phyloP scores from a whole-genome alignment of 768 basidiomycete genomes.

The Krasilnikovozyma curviuscula region DNA sequence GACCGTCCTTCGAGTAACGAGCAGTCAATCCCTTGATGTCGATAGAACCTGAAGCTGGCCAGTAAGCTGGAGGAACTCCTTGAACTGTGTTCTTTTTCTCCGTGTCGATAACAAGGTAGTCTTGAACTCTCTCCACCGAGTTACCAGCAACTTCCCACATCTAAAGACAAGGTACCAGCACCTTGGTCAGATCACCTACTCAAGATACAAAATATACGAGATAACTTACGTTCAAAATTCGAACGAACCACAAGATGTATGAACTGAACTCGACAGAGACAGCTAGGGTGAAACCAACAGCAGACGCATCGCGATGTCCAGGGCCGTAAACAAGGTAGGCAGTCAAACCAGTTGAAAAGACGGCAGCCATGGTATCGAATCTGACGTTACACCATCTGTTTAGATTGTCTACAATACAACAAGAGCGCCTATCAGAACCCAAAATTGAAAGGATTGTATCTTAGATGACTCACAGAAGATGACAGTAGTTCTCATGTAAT shows the following conservation, averaged over 20 bases:
- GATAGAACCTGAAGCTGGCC: conserved; percentile 43
- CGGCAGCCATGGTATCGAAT: conserved; percentile 41
- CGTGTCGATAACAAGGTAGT: conserved; percentile 40
- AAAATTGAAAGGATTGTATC: neutral
- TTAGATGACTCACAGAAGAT: conserved; percentile 23
- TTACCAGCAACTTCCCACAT: conserved; percentile 22
- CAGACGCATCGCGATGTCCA: conserved; percentile 18
- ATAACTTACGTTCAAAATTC: conserved; percentile 25
- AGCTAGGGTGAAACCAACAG: conserved; percentile 24
- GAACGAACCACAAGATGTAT: conserved; percentile 22
- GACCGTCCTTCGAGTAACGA: conserved; percentile 38
- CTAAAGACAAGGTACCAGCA: neutral
- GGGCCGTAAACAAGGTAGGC: conserved; percentile 36
- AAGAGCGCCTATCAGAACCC: neutral
- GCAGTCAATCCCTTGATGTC: conserved; percentile 37
- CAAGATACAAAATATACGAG: neutral
- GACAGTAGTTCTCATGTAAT: conserved; percentile 24
- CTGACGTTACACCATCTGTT: conserved; percentile 34
- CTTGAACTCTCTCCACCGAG: conserved; percentile 27
- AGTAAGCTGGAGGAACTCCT: conserved; percentile 42
- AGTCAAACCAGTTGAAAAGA: conserved; percentile 41
- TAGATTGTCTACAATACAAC: no score
- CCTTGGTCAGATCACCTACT: no score
- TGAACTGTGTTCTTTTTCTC: conserved; percentile 31
- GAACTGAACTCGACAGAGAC: conserved; percentile 24